Evolutionary conservation across 1,284 basidiomycete genomes (phyloP).

Genomic region (Laetiporus sulphureus): DNA sequence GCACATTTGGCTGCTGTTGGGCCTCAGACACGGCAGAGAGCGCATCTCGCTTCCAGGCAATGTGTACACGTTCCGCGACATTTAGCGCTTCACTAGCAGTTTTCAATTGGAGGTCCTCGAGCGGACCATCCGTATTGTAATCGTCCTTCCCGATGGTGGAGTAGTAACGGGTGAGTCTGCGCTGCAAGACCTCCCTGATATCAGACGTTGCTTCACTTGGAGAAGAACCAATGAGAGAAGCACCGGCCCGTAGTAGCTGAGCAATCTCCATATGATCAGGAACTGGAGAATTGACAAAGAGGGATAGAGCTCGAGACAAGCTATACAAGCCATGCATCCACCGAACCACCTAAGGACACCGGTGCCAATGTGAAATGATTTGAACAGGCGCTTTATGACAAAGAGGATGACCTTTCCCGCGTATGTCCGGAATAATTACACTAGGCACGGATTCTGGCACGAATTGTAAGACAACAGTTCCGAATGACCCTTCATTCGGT

Average conservation of each 20-base stretch:
- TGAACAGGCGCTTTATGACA: too few species aligned
- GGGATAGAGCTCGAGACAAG: too few species aligned
- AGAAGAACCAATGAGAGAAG: conserved; percentile 12
- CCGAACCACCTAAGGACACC: too few species aligned
- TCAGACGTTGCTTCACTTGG: conserved; percentile 17
- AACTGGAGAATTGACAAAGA: too few species aligned
- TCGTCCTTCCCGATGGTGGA: conserved; percentile 20
- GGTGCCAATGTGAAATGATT: too few species aligned
- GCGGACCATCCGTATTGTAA: conserved; percentile 15
- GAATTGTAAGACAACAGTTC: too few species aligned
- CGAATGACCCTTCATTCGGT: too few species aligned
- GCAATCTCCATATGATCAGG: conserved; percentile 2
- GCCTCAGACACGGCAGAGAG: conserved; percentile 9
- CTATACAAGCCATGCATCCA: background rate
- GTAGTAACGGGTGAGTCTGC: conserved; percentile 37
- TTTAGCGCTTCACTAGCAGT: conserved; percentile 53
- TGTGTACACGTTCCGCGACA: conserved; percentile 47
- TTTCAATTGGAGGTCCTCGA: conserved; percentile 40
- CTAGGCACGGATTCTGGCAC: too few species aligned
- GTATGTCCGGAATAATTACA: too few species aligned
- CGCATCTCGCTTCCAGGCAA: conserved; percentile 24
- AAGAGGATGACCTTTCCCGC: too few species aligned
- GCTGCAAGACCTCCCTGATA: conserved; percentile 32
- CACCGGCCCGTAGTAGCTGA: conserved; percentile 9
- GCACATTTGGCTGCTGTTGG: conserved; percentile 6